Evolutionary conservation across 805 yeast species (phyloP), one percentile per base, ranked within the genome.

Genomic region (Hagleromyces aurorensis): DNA sequence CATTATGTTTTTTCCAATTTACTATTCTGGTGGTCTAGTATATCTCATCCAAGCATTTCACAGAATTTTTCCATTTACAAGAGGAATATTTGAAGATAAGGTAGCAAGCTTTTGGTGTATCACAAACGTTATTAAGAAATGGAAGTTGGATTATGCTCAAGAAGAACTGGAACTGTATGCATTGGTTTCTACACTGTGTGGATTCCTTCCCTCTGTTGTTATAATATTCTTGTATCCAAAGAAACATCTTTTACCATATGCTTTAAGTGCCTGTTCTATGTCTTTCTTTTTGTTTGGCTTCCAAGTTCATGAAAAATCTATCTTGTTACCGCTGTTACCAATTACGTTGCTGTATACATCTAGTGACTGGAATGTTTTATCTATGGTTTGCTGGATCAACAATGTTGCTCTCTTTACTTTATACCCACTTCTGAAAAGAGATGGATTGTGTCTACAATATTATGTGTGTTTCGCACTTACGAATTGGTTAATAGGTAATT

Each of bases 31-130:
- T 5, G 52, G 52, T 4, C 11, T 56, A 2, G 36, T 43, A 2
- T 64, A 61, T 21, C 36, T 69, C 2, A 34, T 50, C 4, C 78
- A 75, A 43, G 50, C 79, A 1, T 40, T 56, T 16, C 93, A 82
- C 23, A 69, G 97, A 39, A 78, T 89, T 17, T 91, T 91, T 55
- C 98, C 99, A 1, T 89, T 91, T 43, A 72, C 76, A 25, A 70
- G 97, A 50, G 98, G 98, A 1, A 67, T 91, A 6, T 91, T 93
- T 67, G 98, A 91, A 55, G 97, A 91, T 52, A 91, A 91, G 53
- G 97, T 91, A 10, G 95, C 95, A 21, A 91, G 87, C 51, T 80
- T 91, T 48, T 91, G 99, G 99, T 87, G 97, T 56, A 78, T 94
- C n/a, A 64, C 86, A 1, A 91, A 91, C 53, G 64, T 80, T 1